A percentile compares a stretch with the other conserved stretches of the same genome.
These are phyloP conservation scores for Solanum hybrid DNA, from an alignment of 305 asterid genomes.

Conservation along the genomic window DNA sequence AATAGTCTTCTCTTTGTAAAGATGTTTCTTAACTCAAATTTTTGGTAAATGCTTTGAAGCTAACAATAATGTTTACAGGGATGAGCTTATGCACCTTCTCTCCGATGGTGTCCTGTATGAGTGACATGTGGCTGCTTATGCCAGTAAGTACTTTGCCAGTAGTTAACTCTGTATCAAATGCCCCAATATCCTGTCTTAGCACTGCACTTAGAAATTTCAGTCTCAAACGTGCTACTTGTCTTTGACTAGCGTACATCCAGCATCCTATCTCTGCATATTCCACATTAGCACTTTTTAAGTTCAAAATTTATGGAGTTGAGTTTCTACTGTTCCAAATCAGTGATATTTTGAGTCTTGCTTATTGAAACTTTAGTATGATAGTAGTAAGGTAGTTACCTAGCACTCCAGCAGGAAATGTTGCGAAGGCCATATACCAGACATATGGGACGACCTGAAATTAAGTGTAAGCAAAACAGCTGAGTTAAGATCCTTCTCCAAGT, in stretches of 20 bases:
- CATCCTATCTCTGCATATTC: conserved; percentile 68
- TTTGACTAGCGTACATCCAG: conserved; percentile 83
- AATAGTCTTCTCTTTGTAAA: neutral
- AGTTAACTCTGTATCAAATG: conserved; percentile 72
- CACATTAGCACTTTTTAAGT: neutral
- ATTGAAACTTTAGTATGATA: neutral
- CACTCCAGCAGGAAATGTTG: conserved; percentile 82
- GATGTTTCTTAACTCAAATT: neutral
- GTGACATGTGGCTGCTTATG: conserved; percentile 55
- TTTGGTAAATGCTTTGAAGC: neutral
- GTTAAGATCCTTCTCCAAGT: neutral
- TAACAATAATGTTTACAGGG: neutral
- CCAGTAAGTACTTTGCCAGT: conserved; percentile 60
- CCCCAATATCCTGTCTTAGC: conserved; percentile 64
- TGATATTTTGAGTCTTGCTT: neutral
- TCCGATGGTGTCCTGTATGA: conserved; percentile 81
- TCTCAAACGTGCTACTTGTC: conserved; percentile 63
- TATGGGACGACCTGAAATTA: conserved; percentile 58
- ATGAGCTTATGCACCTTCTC: conserved; percentile 51
- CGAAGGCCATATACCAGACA: conserved; percentile 85
- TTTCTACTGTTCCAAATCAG: neutral
- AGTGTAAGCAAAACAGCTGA: neutral
- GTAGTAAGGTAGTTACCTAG: conserved; percentile 31
- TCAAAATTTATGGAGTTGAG: neutral
- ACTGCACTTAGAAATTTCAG: conserved; percentile 46